Conservation (phyloP, 257 asterid genomes). For the Solanum chmielewskii region DNA sequence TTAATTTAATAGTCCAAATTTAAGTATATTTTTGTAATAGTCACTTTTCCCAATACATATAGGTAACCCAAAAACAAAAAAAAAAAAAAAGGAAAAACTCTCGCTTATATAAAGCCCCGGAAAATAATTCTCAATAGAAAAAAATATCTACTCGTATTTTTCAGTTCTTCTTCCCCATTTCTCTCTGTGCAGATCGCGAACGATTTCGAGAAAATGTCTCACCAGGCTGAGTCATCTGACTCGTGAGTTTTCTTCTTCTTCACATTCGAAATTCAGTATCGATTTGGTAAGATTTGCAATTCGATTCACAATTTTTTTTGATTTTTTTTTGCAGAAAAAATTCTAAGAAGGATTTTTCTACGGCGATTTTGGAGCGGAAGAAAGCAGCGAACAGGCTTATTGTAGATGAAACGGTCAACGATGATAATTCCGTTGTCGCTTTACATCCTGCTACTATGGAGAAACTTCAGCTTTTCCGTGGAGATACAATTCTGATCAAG, state of each 20-base stretch:
- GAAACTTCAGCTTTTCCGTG: conserved; percentile 79
- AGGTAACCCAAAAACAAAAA: not conserved
- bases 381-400: conserved; percentile 71
- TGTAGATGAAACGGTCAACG: conserved; percentile 84
- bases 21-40: not conserved
- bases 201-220: conserved; percentile 26
- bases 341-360: conserved; percentile 62
- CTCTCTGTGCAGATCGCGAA: not conserved
- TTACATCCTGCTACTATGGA: conserved; percentile 81
- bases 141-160: not conserved
- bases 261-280: not conserved
- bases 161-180: not conserved
- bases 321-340: conserved; percentile 31
- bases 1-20: not conserved
- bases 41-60: not conserved
- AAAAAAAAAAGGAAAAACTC: not conserved
- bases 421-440: conserved; percentile 66
- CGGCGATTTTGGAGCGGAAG: conserved; percentile 86
- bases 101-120: not conserved
- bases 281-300: not conserved
- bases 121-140: not conserved
- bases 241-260: conserved; percentile 31
- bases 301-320: not conserved
- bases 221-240: conserved; percentile 71
- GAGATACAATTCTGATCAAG: conserved; percentile 72